Conservation (phyloP, 768 basidiomycete species). For the Mycena vulgaris region DNA sequence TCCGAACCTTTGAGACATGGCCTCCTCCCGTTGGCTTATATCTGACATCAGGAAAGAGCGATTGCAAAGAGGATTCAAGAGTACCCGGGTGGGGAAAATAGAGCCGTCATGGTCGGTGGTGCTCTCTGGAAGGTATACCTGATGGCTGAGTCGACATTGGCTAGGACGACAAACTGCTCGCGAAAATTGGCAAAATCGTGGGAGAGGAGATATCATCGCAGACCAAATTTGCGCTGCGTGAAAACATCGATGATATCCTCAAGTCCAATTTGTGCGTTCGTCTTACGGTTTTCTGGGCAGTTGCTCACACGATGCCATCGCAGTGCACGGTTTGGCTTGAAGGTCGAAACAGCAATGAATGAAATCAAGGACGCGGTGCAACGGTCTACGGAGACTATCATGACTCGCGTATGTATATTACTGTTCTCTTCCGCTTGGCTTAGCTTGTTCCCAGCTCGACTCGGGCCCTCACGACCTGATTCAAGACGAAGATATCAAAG, state of each 20-base stretch:
- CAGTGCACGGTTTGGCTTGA: constrained; percentile 15
- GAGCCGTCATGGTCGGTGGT: not conserved
- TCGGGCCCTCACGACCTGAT: constrained; percentile 35
- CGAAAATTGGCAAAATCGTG: constrained; percentile 11
- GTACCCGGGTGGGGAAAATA: constrained; percentile 11
- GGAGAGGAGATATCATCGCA: constrained; percentile 8
- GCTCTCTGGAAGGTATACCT: not conserved
- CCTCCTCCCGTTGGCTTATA: not conserved
- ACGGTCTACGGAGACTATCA: constrained; percentile 21
- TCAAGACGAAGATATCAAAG: constrained; percentile 36
- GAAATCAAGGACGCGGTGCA: constrained; percentile 15
- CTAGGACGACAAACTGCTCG: constrained; percentile 23
- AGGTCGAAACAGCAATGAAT: constrained; percentile 19
- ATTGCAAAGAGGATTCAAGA: constrained; percentile 9
- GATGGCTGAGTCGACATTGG: not conserved
- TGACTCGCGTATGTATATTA: not conserved
- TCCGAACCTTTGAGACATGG: not conserved
- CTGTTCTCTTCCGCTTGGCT: not conserved
- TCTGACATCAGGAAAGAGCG: constrained; percentile 1
- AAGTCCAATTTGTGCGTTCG: constrained; percentile 18
- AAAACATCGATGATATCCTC: constrained; percentile 12
- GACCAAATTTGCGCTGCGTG: constrained; percentile 15
- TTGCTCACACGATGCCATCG: not conserved
- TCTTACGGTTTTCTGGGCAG: not conserved
- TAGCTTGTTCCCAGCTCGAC: constrained; percentile 22